Conservation (phyloP, 2,329 filamentous ascomycete genomes). For the Fusarium oxysporum region DNA sequence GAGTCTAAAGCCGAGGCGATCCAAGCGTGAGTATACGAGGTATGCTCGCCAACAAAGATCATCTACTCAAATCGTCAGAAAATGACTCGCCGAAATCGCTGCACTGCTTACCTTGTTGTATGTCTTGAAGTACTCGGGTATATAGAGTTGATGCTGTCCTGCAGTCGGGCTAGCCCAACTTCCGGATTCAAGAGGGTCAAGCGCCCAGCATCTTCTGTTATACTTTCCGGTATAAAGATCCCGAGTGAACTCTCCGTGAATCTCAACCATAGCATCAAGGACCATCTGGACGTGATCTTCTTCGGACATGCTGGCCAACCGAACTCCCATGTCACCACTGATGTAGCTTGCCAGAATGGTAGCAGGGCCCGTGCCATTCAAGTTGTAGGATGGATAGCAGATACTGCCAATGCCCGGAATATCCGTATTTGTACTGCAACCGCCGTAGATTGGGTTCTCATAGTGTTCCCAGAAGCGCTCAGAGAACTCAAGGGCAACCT, state of each 20-base stretch:
- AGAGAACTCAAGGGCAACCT: constrained; percentile 5
- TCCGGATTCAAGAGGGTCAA: constrained; percentile 18
- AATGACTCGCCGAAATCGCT: fast-evolving
- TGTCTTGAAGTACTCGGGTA: constrained; percentile 16
- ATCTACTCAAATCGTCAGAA: background rate
- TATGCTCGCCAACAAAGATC: constrained; percentile 24
- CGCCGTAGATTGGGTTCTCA: background rate
- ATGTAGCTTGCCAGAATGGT: constrained; percentile 10
- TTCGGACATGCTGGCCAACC: background rate
- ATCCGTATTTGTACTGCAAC: constrained; percentile 1
- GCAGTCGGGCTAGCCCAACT: constrained; percentile 18
- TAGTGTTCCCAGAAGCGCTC: constrained; percentile 23
- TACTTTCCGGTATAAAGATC: constrained; percentile 5
- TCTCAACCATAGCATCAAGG: background rate
- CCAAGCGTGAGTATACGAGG: constrained; percentile 14
- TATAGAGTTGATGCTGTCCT: constrained; percentile 15
- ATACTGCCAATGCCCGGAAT: background rate
- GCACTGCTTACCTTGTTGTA: background rate
- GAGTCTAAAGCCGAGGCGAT: constrained; percentile 15
- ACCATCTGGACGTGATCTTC: constrained; percentile 20
- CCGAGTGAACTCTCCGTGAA: background rate
- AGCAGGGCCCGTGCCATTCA: background rate
- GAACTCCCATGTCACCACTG: constrained; percentile 16
- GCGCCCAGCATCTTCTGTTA: constrained; percentile 13
- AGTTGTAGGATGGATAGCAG: constrained; percentile 12